phyloP scores from a whole-genome alignment of 129 eudicot species.

The Flaveria ramosissima region DNA sequence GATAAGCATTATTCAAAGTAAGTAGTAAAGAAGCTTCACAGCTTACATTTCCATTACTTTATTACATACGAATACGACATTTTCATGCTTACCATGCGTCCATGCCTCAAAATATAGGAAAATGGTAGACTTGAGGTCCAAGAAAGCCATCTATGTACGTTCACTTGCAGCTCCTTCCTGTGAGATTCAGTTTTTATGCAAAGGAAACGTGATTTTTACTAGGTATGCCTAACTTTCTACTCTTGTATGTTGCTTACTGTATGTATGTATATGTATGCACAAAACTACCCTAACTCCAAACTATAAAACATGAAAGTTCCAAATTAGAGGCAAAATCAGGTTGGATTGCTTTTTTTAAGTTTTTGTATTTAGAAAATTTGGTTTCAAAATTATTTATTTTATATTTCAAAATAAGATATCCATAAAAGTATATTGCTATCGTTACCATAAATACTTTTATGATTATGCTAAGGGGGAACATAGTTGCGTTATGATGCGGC shows the following conservation, averaged over 20 bases:
- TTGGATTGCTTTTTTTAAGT: not conserved
- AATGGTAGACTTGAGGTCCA: conserved; percentile 75
- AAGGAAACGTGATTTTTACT: conserved; percentile 61
- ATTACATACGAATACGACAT: not conserved
- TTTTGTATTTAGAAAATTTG: not conserved
- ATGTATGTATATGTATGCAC: not conserved
- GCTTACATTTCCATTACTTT: conserved; percentile 25
- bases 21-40: conserved; percentile 13
- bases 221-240: conserved; percentile 34
- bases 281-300: too few species aligned
- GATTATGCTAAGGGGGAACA: not conserved
- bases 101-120: conserved; percentile 43
- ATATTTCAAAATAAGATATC: not conserved
- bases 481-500: not conserved
- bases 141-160: conserved; percentile 78
- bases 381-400: not conserved
- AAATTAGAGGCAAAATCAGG: not conserved
- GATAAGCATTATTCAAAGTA: conserved; percentile 67
- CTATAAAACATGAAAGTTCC: not conserved
- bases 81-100: not conserved
- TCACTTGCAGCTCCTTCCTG: conserved; percentile 65
- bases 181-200: conserved; percentile 76
- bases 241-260: not conserved
- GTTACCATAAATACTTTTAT: not conserved
- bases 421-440: not conserved